Evolutionary conservation across 2,329 filamentous ascomycete species (phyloP).

Genomic region (Aspergillus ibericus): DNA sequence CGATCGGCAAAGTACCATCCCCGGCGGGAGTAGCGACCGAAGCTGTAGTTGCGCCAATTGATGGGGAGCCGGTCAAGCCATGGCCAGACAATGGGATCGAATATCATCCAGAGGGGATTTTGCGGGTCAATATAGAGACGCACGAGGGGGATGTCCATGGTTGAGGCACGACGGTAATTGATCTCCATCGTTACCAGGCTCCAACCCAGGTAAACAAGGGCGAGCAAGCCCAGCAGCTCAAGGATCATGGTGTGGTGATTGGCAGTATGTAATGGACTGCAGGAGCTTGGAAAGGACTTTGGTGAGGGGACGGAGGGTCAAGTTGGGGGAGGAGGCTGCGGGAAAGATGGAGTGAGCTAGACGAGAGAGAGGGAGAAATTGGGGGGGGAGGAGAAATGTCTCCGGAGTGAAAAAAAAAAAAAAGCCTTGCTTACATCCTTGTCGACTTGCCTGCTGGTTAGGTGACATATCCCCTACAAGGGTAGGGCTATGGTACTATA

Average conservation of each 20-base stretch:
- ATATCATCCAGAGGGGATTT: neutral
- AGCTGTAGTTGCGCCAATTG: neutral
- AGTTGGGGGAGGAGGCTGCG: too few species aligned
- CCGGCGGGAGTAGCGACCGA: constrained; percentile 6
- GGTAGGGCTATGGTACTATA: too few species aligned
- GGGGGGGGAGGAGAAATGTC: too few species aligned
- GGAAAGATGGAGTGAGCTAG: too few species aligned
- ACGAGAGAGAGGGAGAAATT: too few species aligned
- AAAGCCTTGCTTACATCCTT: too few species aligned
- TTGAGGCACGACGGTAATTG: constrained; percentile 5
- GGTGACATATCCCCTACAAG: too few species aligned
- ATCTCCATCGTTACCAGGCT: constrained; percentile 4
- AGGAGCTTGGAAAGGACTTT: too few species aligned
- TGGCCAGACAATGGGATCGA: constrained; percentile 1
- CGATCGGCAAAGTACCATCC: constrained; percentile 7
- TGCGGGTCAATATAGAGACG: constrained; percentile 1
- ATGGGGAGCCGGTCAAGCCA: constrained; percentile 3
- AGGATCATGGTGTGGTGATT: neutral
- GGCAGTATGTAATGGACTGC: too few species aligned
- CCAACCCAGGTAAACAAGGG: neutral
- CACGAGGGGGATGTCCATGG: constrained; percentile 5
- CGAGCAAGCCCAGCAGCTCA: neutral
- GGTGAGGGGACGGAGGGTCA: too few species aligned
- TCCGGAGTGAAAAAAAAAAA: too few species aligned
- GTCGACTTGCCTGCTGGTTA: too few species aligned